Evolutionary conservation across 345 rosid species (phyloP), one percentile per base, ranked within the genome.

Genomic region (Erucastrum elatum): DNA sequence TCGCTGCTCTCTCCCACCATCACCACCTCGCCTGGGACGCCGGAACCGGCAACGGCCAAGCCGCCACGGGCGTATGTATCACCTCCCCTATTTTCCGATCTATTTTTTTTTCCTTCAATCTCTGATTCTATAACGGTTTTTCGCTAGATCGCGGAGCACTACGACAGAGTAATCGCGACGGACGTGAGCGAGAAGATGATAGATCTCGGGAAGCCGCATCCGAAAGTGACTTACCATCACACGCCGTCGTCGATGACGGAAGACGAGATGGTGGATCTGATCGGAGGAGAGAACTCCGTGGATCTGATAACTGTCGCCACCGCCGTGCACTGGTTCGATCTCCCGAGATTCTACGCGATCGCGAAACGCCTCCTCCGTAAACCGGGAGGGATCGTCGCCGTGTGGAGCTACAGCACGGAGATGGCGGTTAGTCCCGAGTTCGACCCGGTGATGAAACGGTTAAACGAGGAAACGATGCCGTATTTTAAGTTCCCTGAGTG

Each of bases 21-120:
- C 95, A 85, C 80, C 58, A 74, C 44, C 79, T 87, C 37, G 92
- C 95, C 59, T 88, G 88, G 91, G 93, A 90, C 53, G 91, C 77
- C 73, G 94, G 92, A 71, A 86, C 88, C 6, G 89, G 97, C 58
- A 88, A 84, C 68, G 97, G 97, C 58, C 94, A 90, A 83, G 97
- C 94, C 1, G 85, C 90, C 11, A 46, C 80, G 58, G 85, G 85
- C 29, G 94, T 91, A 3, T 49, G 82, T 81, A 44, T 58, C 68
- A 46, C 15, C 17, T 7, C 1, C 21, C 21, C 21, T 21, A 21
- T 0, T 4, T 29, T 15, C 39, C 4, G 37, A 27, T 55, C 3
- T 13, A 46, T 31, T 7, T 41, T 12, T 16, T 7, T 41, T 8
- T 16, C 26, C 35, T 55, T 0, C 0, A 51, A 39, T 73, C 64